phyloP scores from a whole-genome alignment of 2,329 filamentous ascomycete genomes.

The Myriangium duriaei region DNA sequence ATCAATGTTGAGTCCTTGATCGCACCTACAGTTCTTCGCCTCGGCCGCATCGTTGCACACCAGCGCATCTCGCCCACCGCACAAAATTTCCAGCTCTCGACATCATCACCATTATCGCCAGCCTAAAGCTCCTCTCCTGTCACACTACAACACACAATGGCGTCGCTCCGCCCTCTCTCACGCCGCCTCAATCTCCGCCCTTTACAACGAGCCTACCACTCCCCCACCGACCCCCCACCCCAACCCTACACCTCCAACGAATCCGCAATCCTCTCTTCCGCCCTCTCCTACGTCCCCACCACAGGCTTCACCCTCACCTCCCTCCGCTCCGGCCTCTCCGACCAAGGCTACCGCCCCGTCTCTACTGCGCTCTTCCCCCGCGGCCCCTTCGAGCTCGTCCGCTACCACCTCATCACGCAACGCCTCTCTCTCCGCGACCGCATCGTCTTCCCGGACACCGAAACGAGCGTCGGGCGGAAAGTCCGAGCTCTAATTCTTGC shows the following conservation, averaged over 20 bases:
- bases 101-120: too few relatives aligned
- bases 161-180: slow-evolving; percentile 17
- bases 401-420: slow-evolving; percentile 60
- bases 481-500: slow-evolving; percentile 64
- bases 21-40: too few relatives aligned
- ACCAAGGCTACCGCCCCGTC: slow-evolving; percentile 76
- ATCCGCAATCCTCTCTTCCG: slow-evolving; percentile 65
- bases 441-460: slow-evolving; percentile 31
- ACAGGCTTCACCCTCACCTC: slow-evolving; percentile 70
- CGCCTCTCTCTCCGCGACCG: slow-evolving; percentile 44
- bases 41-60: too few relatives aligned
- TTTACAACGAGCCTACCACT: slow-evolving; percentile 48
- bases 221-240: slow-evolving; percentile 52
- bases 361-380: slow-evolving; percentile 71
- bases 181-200: slow-evolving; percentile 14
- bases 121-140: too few relatives aligned
- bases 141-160: not conserved
- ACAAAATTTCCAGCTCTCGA: too few relatives aligned
- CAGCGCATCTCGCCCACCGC: too few relatives aligned
- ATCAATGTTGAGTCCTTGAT: too few relatives aligned
- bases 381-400: slow-evolving; percentile 69
- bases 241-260: slow-evolving; percentile 57
- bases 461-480: slow-evolving; percentile 45
- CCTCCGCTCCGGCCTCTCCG: slow-evolving; percentile 64
- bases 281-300: slow-evolving; percentile 62